These are phyloP conservation scores for Syncephalastrum sp. DNA, from an alignment of 371 early-diverging fungal genomes.

Conservation along the genomic window DNA sequence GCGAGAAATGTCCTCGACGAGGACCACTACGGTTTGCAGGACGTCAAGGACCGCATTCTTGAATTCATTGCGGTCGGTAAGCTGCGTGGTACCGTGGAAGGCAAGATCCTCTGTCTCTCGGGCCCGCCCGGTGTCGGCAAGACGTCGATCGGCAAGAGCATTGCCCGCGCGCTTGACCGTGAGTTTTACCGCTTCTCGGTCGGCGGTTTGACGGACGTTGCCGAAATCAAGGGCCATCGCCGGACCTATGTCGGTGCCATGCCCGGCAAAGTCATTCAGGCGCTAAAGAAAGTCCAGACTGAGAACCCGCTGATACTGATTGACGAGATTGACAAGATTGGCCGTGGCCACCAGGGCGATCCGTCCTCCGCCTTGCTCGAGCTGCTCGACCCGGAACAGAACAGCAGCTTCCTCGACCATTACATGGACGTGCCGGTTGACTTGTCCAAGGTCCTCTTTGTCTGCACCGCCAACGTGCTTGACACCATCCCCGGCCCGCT, in stretches of 20 bases:
- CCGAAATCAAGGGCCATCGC: conserved; percentile 98
- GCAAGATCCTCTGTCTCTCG: conserved; percentile 93
- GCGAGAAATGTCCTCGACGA: conserved; percentile 89
- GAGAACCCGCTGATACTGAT: conserved; percentile 96
- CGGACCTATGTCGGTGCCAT: conserved; percentile 98
- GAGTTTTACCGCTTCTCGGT: conserved; percentile 96
- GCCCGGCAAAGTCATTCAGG: conserved; percentile 99
- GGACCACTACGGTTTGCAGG: conserved; percentile 98
- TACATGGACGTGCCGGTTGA: conserved; percentile 98
- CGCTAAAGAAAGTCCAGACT: conserved; percentile 95
- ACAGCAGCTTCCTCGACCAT: conserved; percentile 94
- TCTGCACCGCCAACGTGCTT: conserved; percentile 95
- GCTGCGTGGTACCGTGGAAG: conserved; percentile 90
- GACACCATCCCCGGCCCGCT: conserved; percentile 97
- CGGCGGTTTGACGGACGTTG: conserved; percentile 96
- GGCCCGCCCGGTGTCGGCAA: conserved; percentile 99
- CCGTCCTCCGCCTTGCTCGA: conserved; percentile 96
- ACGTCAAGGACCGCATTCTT: conserved; percentile 97
- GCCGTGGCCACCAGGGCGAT: conserved; percentile 96
- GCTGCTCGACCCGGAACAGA: conserved; percentile 96
- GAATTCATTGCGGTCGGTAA: conserved; percentile 99
- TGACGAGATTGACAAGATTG: conserved; percentile 98
- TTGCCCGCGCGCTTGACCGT: conserved; percentile 91
- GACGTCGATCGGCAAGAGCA: conserved; percentile 96
- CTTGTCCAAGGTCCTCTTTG: conserved; percentile 94